Percentiles rank a stretch among this genome's conserved stretches.
phyloP scores from a whole-genome alignment of 441 rosid species.

The Populus trichocarpa region DNA sequence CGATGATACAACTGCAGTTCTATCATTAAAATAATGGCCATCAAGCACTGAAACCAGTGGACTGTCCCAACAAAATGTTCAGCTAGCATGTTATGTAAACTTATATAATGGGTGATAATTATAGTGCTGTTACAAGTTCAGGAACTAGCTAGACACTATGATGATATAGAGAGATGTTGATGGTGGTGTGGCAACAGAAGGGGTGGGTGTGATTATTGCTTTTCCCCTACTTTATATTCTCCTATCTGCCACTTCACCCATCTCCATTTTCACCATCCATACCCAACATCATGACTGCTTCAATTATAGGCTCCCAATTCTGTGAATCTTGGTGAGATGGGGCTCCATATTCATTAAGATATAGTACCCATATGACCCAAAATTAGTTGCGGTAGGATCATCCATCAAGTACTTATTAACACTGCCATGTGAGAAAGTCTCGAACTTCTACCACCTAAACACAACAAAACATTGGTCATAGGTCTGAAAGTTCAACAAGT shows the following conservation, averaged over 20 bases:
- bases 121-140: background rate
- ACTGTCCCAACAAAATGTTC: background rate
- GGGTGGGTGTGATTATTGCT: conserved; percentile 20
- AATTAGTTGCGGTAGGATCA: background rate
- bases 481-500: background rate
- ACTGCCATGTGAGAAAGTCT: background rate
- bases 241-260: background rate
- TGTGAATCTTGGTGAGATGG: background rate
- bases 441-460: background rate
- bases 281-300: conserved; percentile 13
- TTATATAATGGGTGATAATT: background rate
- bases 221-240: no score
- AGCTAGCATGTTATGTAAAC: background rate
- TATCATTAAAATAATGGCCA: no score
- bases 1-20: background rate
- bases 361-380: background rate
- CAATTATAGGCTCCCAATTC: background rate
- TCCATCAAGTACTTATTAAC: background rate
- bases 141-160: conserved; percentile 7
- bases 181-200: conserved; percentile 1
- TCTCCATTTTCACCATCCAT: background rate
- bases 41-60: background rate
- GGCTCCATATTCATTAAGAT: background rate
- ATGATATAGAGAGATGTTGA: conserved; percentile 2
- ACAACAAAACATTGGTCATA: background rate